These are phyloP conservation scores for Aspergillus coremiiformis DNA, from an alignment of 495 filamentous ascomycete genomes.

Conservation along the genomic window DNA sequence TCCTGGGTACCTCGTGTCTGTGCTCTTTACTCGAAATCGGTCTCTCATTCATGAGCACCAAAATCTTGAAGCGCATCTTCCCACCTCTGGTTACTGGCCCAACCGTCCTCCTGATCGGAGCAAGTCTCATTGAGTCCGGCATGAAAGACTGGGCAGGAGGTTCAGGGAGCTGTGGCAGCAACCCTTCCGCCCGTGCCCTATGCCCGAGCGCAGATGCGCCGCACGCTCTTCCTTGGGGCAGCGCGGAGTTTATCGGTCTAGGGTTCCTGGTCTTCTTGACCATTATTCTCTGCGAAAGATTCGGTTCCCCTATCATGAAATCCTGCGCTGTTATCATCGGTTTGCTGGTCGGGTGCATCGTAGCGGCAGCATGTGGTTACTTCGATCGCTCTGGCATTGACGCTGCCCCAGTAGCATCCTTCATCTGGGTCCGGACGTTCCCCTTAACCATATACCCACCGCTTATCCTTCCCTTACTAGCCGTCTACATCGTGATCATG, in stretches of 20 bases:
- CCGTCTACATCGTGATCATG: slow-evolving; percentile 80
- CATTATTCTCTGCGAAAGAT: slow-evolving; percentile 78
- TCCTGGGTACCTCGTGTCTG: slow-evolving; percentile 63
- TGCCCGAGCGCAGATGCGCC: slow-evolving; percentile 71
- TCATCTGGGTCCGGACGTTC: slow-evolving; percentile 91
- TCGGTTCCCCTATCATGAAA: slow-evolving; percentile 73
- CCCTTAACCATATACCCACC: slow-evolving; percentile 73
- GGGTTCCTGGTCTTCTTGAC: slow-evolving; percentile 88
- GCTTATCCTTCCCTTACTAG: slow-evolving; percentile 73
- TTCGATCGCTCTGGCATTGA: slow-evolving; percentile 67
- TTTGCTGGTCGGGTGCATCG: slow-evolving; percentile 78
- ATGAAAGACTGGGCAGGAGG: slow-evolving; percentile 86
- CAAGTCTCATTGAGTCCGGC: slow-evolving; percentile 65
- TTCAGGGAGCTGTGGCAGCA: slow-evolving; percentile 50
- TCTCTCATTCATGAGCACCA: slow-evolving; percentile 51
- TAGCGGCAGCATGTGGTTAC: slow-evolving; percentile 77
- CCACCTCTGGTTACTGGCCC: slow-evolving; percentile 85
- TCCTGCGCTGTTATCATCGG: slow-evolving; percentile 72
- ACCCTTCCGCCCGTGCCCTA: slow-evolving; percentile 47
- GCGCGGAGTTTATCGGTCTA: slow-evolving; percentile 78
- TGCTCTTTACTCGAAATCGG: slow-evolving; percentile 42
- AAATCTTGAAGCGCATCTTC: slow-evolving; percentile 67
- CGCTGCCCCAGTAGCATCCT: slow-evolving; percentile 63
- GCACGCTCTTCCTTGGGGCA: slow-evolving; percentile 81
- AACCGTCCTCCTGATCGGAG: slow-evolving; percentile 72